phyloP scores from a whole-genome alignment of 345 rosid species.

The Triadica sebifera region DNA sequence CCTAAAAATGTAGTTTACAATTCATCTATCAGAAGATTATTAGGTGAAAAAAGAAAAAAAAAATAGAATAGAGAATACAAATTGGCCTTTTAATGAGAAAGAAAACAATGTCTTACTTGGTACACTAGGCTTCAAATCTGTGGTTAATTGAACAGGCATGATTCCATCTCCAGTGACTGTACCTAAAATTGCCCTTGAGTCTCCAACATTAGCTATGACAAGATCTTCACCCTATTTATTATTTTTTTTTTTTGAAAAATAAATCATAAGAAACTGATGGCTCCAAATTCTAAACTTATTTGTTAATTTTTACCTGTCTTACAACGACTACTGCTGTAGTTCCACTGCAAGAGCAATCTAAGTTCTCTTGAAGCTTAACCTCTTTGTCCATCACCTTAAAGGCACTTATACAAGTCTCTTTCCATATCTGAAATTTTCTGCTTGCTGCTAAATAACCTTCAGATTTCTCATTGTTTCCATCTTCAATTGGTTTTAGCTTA shows the following conservation, averaged over 20 bases:
- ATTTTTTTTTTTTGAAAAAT: background rate
- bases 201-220: slow-evolving; percentile 81
- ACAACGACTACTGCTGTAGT: slow-evolving; percentile 74
- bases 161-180: slow-evolving; percentile 43
- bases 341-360: slow-evolving; percentile 74
- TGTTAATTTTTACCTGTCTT: slow-evolving; percentile 43
- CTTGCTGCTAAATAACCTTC: slow-evolving; percentile 12
- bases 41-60: too few relatives aligned
- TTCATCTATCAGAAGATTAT: background rate
- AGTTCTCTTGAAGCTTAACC: slow-evolving; percentile 52
- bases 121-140: slow-evolving; percentile 74
- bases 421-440: slow-evolving; percentile 35
- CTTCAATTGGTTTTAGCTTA: background rate
- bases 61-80: background rate
- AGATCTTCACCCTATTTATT: slow-evolving; percentile 63
- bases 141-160: slow-evolving; percentile 59
- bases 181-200: slow-evolving; percentile 79
- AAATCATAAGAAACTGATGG: background rate
- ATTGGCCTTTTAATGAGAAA: background rate
- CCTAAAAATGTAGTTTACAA: slow-evolving; percentile 34
- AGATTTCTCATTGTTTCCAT: background rate
- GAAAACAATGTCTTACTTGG: slow-evolving; percentile 46
- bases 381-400: slow-evolving; percentile 69
- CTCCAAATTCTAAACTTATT: too few relatives aligned
- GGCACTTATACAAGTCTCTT: slow-evolving; percentile 43